A percentile compares a stretch with the other conserved stretches of the same genome.
Conservation (phyloP, 805 yeast genomes). For the Scheffersomyces coipomensis region DNA sequence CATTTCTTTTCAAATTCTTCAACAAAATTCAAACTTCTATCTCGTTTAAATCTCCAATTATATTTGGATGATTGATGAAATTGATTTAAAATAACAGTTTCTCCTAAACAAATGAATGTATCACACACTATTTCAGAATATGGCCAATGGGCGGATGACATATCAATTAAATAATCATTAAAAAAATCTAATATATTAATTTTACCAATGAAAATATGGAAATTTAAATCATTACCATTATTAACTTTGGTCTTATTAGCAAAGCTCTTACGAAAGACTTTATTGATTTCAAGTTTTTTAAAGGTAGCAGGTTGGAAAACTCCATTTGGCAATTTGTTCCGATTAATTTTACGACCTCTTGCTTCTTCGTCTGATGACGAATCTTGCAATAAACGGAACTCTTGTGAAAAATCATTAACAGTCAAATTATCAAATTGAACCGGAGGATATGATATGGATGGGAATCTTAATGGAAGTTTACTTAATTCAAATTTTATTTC, state of each 20-base stretch:
- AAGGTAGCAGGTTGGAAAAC: conserved; percentile 5
- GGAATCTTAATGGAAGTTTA: conserved; percentile 18
- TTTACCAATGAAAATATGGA: conserved; percentile 7
- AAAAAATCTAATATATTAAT: conserved; percentile 8
- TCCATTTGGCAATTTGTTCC: conserved; percentile 5
- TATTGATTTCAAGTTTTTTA: conserved; percentile 3
- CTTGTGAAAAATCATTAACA: conserved; percentile 16
- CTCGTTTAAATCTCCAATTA: conserved; percentile 1
- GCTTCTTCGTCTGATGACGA: not conserved
- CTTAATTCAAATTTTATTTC: conserved; percentile 23
- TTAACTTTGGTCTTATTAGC: not conserved
- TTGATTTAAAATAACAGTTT: conserved; percentile 10
- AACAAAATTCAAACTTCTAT: conserved; percentile 1
- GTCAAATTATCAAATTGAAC: conserved; percentile 19
- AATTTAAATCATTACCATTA: conserved; percentile 4
- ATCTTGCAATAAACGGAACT: conserved; percentile 13
- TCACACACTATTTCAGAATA: conserved; percentile 8
- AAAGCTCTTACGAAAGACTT: not conserved
- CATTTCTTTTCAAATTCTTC: conserved; percentile 9
- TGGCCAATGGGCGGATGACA: not conserved
- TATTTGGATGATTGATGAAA: conserved; percentile 5
- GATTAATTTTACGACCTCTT: not conserved
- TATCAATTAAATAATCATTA: conserved; percentile 3
- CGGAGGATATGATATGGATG: conserved; percentile 17
- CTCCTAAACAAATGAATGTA: conserved; percentile 16